Evolutionary conservation across 2,329 filamentous ascomycete species (phyloP).

Genomic region (Aspergillus alliaceus): DNA sequence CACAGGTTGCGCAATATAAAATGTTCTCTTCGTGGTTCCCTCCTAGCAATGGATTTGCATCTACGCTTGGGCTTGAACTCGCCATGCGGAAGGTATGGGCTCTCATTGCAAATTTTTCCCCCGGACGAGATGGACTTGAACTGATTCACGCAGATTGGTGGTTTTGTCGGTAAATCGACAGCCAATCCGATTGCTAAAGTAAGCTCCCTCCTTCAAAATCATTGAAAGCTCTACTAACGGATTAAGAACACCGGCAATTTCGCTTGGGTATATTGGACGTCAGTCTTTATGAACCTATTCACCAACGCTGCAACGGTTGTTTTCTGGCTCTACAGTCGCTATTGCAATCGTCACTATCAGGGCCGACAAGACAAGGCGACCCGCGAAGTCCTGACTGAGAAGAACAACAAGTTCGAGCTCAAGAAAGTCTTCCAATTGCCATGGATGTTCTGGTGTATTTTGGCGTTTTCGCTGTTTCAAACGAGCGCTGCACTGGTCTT

Average conservation of each 20-base stretch:
- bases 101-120: background rate
- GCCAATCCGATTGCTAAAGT: constrained; percentile 59
- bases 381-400: constrained; percentile 60
- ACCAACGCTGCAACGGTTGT: constrained; percentile 56
- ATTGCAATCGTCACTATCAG: constrained; percentile 50
- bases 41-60: constrained; percentile 61
- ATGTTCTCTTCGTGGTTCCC: constrained; percentile 67
- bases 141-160: constrained; percentile 46
- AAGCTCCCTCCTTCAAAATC: background rate
- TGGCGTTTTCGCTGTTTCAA: constrained; percentile 59
- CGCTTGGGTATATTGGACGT: constrained; percentile 62
- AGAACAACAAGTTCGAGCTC: constrained; percentile 58
- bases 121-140: no score
- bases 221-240: background rate
- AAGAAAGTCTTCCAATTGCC: constrained; percentile 58
- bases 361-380: constrained; percentile 56
- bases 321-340: constrained; percentile 59
- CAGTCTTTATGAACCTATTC: constrained; percentile 66
- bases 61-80: constrained; percentile 61
- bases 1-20: constrained; percentile 65
- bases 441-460: constrained; percentile 60
- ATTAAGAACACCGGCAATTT: constrained; percentile 56
- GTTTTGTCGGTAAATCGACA: constrained; percentile 60
- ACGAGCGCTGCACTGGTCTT: constrained; percentile 58
- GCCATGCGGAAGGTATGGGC: constrained; percentile 54